These are phyloP conservation scores for Neopestalotiopsis clavispora DNA, from an alignment of 2,329 filamentous ascomycete species.

Conservation along the genomic window DNA sequence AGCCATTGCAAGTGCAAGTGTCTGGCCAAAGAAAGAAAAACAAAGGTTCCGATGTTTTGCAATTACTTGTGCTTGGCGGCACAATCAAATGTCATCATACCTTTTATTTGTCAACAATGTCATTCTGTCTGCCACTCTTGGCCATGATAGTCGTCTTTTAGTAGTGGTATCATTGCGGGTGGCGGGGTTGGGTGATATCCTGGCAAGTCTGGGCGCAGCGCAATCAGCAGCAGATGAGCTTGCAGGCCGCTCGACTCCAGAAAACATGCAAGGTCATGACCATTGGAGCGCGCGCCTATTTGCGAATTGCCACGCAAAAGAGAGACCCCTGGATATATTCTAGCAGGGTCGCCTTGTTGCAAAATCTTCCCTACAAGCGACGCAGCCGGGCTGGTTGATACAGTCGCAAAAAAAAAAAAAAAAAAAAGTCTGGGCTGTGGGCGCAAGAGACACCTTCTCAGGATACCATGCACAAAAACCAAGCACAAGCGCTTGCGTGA, in stretches of 20 bases:
- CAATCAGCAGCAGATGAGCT: conserved; percentile 9
- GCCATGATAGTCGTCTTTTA: neutral
- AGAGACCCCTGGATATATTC: neutral
- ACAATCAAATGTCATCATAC: neutral
- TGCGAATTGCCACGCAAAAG: neutral
- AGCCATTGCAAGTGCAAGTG: neutral
- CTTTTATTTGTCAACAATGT: conserved; percentile 1
- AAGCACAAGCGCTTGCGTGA: conserved; percentile 3
- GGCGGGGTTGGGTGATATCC: conserved; percentile 14
- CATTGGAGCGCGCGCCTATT: neutral
- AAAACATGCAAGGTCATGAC: neutral
- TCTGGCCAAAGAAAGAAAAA: neutral
- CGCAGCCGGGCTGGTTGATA: neutral
- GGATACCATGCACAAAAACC: conserved; percentile 9
- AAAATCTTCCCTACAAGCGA: conserved; percentile 5
- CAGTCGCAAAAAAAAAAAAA: neutral
- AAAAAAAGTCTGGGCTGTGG: conserved; percentile 1
- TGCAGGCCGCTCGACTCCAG: neutral
- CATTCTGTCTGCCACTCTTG: neutral
- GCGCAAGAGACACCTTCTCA: neutral
- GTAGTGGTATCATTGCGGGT: conserved; percentile 2
- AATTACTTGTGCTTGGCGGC: neutral
- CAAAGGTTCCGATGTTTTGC: neutral
- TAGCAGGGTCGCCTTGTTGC: conserved; percentile 2
- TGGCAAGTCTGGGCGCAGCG: neutral